Base-by-base conservation (phyloP, 2,329 filamentous ascomycete species). In the Lecanicillium sp. region DNA sequence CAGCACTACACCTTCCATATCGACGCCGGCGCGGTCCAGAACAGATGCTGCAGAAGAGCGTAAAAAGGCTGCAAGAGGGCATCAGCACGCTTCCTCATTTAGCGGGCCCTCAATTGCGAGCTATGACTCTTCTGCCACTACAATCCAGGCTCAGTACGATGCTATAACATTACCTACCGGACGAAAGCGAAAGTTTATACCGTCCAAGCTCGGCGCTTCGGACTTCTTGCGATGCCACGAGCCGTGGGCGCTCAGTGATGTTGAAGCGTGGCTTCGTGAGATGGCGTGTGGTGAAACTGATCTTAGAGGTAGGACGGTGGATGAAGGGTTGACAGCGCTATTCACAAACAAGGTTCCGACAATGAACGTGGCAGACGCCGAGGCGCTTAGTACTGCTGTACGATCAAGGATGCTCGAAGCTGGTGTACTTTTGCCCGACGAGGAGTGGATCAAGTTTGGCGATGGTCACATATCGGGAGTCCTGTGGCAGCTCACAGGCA, bases 401-500 rank as follows among this genome's bases (percentile, higher is more conserved):
- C 80, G 94, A 3, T 70, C 78, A 39, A 76, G 81, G 33, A 92
- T 98, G 85, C 75, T 90, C 47, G 72, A 76, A 17, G 78, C 82
- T 8, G 82, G 80, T 29, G 85, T 87, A 9, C 65, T 98, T 22
- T 68, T 94, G 5, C 80, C 82, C 12, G 90, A 95, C 25, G 92
- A 98, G 59, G 94, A 98, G 64, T 98, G 94, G 92, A 83, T 98
- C 48, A 95, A 94, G 55, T 89, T 96, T 55, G 84, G 86, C 6
- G 70, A 75, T 2, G 86, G 83, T 6, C 76, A 74, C 17, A 78
- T 96, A 52, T 89, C 85, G 16, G 94, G 92, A 40, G 89, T 98
- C 4, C 67, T 98, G 32, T 95, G 85, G 72, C 94, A 98, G 58
- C 68, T 98, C 35, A 95, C 89, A 3, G 88, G 89, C 6, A 78